Conservation (phyloP, 2,329 filamentous ascomycete species). For the Exophiala lecanii-corni region DNA sequence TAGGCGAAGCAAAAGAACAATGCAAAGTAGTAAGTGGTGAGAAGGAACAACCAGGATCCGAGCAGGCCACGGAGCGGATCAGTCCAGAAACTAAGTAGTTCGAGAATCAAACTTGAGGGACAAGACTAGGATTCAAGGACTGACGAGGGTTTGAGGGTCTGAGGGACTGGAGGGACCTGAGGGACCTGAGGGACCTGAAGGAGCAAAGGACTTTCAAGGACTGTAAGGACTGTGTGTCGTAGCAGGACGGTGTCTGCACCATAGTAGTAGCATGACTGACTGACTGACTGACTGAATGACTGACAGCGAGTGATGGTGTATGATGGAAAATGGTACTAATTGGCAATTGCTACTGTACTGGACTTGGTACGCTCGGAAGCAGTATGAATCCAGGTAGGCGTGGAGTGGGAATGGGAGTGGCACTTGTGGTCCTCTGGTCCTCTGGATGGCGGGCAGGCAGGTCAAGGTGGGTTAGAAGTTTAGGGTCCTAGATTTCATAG, state of each 20-base stretch:
- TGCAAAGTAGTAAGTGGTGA: slow-evolving; percentile 7
- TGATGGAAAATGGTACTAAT: too few relatives aligned
- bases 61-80: slow-evolving; percentile 7
- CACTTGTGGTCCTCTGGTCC: slow-evolving; percentile 5
- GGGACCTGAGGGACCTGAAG: too few relatives aligned
- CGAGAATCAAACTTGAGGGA: slow-evolving; percentile 3
- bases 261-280: slow-evolving; percentile 10
- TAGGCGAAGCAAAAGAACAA: slow-evolving; percentile 15
- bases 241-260: slow-evolving; percentile 9
- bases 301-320: too few relatives aligned
- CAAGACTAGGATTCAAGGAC: slow-evolving; percentile 4
- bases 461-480: too few relatives aligned
- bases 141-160: too few relatives aligned
- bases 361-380: slow-evolving; percentile 9
- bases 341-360: slow-evolving; percentile 2
- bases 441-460: too few relatives aligned
- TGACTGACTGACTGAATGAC: too few relatives aligned
- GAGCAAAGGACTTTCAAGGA: too few relatives aligned
- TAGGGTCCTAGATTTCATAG: too few relatives aligned
- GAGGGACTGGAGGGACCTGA: too few relatives aligned
- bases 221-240: too few relatives aligned
- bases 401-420: too few relatives aligned
- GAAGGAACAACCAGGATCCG: slow-evolving; percentile 2
- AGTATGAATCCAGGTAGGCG: slow-evolving; percentile 1
- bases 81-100: slow-evolving; percentile 5